Conservation (phyloP, 2,329 filamentous ascomycete species). For the Periconia sp. region DNA sequence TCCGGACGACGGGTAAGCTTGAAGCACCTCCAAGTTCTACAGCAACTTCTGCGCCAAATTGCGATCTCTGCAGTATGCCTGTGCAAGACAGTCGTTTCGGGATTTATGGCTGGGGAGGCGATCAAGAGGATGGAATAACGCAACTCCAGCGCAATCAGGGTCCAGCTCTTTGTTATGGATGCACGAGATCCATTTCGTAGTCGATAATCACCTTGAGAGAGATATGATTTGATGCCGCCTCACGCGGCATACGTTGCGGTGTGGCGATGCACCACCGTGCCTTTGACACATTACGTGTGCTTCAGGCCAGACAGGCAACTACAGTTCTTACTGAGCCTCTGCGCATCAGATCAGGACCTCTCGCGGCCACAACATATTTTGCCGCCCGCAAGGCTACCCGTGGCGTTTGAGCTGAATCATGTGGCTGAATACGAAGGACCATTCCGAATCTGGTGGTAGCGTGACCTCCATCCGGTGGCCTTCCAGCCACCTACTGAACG, state of each 20-base stretch:
- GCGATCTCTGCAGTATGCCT: conserved; percentile 73
- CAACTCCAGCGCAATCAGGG: conserved; percentile 21
- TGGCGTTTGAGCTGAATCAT: too few species aligned
- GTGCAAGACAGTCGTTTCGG: conserved; percentile 69
- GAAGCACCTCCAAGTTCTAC: conserved; percentile 56
- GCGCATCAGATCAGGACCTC: too few species aligned
- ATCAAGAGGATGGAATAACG: conserved; percentile 54
- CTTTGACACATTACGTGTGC: too few species aligned
- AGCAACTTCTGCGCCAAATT: conserved; percentile 46
- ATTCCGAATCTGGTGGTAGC: too few species aligned
- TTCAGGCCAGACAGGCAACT: too few species aligned
- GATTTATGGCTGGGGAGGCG: conserved; percentile 65
- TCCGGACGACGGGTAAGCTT: conserved; percentile 87
- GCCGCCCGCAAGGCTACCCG: too few species aligned
- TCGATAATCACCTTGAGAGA: background rate
- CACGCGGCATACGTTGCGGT: background rate
- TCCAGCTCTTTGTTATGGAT: conserved; percentile 72
- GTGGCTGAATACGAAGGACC: too few species aligned
- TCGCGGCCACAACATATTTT: too few species aligned
- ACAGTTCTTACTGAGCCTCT: too few species aligned
- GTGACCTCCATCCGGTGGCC: too few species aligned
- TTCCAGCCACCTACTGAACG: too few species aligned
- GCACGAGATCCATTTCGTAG: conserved; percentile 63
- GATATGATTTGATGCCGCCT: conserved; percentile 5
- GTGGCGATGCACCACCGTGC: background rate